Evolutionary conservation across 495 filamentous ascomycete species (phyloP).

Genomic region (Hypoxylon lienhwacheense): DNA sequence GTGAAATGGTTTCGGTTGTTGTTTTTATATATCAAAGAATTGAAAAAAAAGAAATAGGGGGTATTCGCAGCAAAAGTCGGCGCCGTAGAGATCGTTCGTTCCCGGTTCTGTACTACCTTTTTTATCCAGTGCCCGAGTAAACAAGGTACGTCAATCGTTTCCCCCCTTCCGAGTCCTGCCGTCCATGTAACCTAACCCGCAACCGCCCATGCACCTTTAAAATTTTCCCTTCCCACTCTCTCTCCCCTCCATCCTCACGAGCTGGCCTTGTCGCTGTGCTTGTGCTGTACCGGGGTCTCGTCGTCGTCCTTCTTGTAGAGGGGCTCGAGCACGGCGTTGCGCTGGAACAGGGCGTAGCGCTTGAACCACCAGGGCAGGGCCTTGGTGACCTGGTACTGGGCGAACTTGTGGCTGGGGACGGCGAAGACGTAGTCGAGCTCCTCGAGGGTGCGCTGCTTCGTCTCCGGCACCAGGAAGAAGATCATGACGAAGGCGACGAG

Average conservation of each 20-base stretch:
- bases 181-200: neutral
- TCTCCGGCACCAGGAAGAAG: slow-evolving; percentile 68
- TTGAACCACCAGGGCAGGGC: slow-evolving; percentile 71
- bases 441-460: slow-evolving; percentile 69
- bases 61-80: no score
- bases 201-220: neutral
- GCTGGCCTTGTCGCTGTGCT: neutral
- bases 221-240: neutral
- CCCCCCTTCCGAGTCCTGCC: no score
- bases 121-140: no score
- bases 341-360: slow-evolving; percentile 63
- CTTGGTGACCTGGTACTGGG: slow-evolving; percentile 63
- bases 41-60: no score
- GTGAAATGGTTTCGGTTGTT: no score
- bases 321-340: slow-evolving; percentile 57
- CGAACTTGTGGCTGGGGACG: slow-evolving; percentile 65
- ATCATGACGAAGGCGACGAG: slow-evolving; percentile 65
- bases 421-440: slow-evolving; percentile 86
- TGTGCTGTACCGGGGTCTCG: neutral
- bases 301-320: slow-evolving; percentile 56
- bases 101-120: no score
- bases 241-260: neutral
- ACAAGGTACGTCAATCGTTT: no score
- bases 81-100: no score
- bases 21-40: no score